Evolutionary conservation across 2,329 filamentous ascomycete genomes (phyloP).

Genomic region (Calonectria henricotiae): DNA sequence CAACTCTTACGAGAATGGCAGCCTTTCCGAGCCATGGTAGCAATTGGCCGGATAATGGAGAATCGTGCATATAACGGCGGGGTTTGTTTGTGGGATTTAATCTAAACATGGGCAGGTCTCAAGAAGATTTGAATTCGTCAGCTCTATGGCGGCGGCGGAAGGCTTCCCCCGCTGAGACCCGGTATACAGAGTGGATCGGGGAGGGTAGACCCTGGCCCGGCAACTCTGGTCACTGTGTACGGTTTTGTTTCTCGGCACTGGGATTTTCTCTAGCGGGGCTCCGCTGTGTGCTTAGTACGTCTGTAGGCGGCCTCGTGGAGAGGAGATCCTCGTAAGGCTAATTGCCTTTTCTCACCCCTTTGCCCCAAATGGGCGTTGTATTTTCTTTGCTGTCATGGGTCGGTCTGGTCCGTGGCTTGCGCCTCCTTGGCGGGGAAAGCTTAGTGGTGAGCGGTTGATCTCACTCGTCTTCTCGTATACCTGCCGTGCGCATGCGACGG

Average conservation of each 20-base stretch:
- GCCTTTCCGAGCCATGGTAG: slow-evolving; percentile 8
- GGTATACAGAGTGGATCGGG: slow-evolving; percentile 26
- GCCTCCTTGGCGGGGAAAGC: neutral
- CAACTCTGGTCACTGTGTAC: slow-evolving; percentile 21
- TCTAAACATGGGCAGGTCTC: neutral
- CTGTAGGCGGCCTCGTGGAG: neutral
- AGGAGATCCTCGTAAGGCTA: slow-evolving; percentile 10
- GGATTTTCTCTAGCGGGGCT: slow-evolving; percentile 7
- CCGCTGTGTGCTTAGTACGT: slow-evolving; percentile 13
- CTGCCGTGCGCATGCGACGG: neutral
- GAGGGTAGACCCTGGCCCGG: slow-evolving; percentile 3
- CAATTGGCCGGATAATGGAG: slow-evolving; percentile 15
- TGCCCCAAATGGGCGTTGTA: neutral
- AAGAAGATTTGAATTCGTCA: neutral
- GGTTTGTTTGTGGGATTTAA: slow-evolving; percentile 24
- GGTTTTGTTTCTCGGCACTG: slow-evolving; percentile 28
- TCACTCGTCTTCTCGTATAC: slow-evolving; percentile 25
- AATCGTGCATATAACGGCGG: slow-evolving; percentile 24
- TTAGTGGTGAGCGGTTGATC: neutral
- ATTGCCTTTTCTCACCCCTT: neutral
- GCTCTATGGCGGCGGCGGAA: neutral
- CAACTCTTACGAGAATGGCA: slow-evolving; percentile 26
- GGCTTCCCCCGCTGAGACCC: neutral
- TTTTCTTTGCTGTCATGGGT: neutral
- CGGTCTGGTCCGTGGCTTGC: slow-evolving; percentile 7